phyloP scores from a whole-genome alignment of 2,329 filamentous ascomycete genomes.

The Graphium sp. region DNA sequence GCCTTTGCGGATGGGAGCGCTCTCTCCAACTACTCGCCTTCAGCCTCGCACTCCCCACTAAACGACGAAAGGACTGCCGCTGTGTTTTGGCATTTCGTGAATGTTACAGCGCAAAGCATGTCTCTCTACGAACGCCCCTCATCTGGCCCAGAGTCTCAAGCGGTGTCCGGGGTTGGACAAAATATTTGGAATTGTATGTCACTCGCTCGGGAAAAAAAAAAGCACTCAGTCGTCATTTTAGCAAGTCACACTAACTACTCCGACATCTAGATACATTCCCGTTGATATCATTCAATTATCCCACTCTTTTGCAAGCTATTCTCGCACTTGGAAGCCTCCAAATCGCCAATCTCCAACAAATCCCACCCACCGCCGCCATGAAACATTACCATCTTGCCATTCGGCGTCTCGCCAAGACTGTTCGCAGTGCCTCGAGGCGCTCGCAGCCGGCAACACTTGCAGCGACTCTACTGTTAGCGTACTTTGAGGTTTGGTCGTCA shows the following conservation, averaged over 20 bases:
- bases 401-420: conserved; percentile 58
- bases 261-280: conserved; percentile 56
- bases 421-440: conserved; percentile 51
- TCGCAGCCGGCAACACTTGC: conserved; percentile 72
- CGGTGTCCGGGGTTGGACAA: conserved; percentile 45
- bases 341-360: conserved; percentile 64
- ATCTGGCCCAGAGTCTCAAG: conserved; percentile 39
- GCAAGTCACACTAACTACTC: conserved; percentile 3
- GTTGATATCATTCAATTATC: conserved; percentile 65
- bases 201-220: background rate
- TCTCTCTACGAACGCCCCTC: conserved; percentile 78
- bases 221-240: no score
- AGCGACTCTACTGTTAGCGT: conserved; percentile 70
- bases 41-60: conserved; percentile 51
- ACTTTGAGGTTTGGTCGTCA: conserved; percentile 87
- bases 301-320: conserved; percentile 81
- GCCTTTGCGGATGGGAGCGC: conserved; percentile 28
- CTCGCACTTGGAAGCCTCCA: conserved; percentile 76
- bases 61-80: conserved; percentile 65
- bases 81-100: conserved; percentile 84
- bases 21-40: conserved; percentile 50
- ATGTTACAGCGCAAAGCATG: conserved; percentile 70
- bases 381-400: conserved; percentile 86
- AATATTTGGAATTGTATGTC: conserved; percentile 46
- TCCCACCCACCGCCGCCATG: conserved; percentile 61